Base-by-base conservation (phyloP, 768 basidiomycete species). In the Lactarius trivialis region DNA sequence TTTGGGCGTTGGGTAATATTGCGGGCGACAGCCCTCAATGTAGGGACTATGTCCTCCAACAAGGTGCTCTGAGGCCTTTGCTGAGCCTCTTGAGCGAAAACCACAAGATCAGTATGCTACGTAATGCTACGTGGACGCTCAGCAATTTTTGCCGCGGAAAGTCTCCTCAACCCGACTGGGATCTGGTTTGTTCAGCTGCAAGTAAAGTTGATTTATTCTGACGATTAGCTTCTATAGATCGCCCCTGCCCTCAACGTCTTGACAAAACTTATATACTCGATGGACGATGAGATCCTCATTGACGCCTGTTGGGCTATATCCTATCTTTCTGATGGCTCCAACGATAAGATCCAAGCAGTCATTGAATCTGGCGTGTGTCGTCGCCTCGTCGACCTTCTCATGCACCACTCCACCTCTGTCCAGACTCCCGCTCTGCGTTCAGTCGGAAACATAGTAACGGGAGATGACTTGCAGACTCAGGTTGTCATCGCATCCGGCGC, bases 281-380 rank as follows among this genome's bases (percentile, higher is more conserved):
- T 98, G 70, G 97, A 99, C 72, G 97, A 98, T 70, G 97, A 99
- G 76, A 98, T 98, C 68, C 78, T 99, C 70, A 99, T 99, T 71
- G 97, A 99, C 73, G 97, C 97, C 15, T 99, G 97, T 81, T 99
- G 97, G 97, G 97, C 97, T 30, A 96, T 99, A 74, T 98, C 95
- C 43, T 99, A 99, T 76, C 87, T 99, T 41, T 98, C 96, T 1
- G 97, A 99, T 73, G 97, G 97, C 54, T 91, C 94, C 36, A 97
- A 97, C 71, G 97, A 99, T 79, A 99, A 99, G 80, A 99, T 99
- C 62, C 97, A 99, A 75, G 97, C 97, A 34, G 97, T 99, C 60
- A 98, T 99, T 70, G 96, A 98, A 76, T 92, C 91, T 21, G 97
- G 96, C 33, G 96, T 99, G 53, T 97, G 95, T 78, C 85, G 97